Evolutionary conservation across 441 rosid genomes (phyloP).

Genomic region (Kokia cookei): DNA sequence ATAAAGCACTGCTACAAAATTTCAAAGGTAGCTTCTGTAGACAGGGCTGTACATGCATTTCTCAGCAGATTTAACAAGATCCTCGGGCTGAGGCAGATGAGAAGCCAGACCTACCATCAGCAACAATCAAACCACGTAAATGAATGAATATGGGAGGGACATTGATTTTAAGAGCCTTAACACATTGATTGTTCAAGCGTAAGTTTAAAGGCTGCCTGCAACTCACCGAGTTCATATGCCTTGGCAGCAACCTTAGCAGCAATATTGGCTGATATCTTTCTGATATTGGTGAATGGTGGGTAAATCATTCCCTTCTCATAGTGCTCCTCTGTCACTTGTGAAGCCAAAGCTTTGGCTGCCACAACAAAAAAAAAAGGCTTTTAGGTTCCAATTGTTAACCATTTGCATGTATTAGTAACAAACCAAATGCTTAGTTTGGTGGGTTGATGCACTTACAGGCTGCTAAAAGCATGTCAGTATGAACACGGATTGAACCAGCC

Average conservation of each 20-base stretch:
- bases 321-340: conserved; percentile 59
- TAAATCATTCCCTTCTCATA: conserved; percentile 71
- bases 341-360: conserved; percentile 92
- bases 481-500: conserved; percentile 88
- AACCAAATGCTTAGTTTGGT: not conserved
- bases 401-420: not conserved
- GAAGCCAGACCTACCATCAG: conserved; percentile 65
- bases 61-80: conserved; percentile 84
- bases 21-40: conserved; percentile 70
- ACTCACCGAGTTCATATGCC: conserved; percentile 89
- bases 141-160: not conserved
- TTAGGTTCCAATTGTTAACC: not conserved
- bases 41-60: conserved; percentile 92
- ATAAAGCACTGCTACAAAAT: not conserved
- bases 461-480: conserved; percentile 89
- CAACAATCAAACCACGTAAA: not conserved
- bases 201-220: not conserved
- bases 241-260: conserved; percentile 88
- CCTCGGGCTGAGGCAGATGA: conserved; percentile 76
- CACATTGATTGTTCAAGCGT: not conserved
- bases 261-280: conserved; percentile 84
- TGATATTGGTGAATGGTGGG: conserved; percentile 86
- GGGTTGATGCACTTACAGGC: conserved; percentile 64
- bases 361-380: not conserved
- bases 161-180: not conserved